Base-by-base conservation (phyloP, 345 rosid genomes). In the Citrus hindsii region DNA sequence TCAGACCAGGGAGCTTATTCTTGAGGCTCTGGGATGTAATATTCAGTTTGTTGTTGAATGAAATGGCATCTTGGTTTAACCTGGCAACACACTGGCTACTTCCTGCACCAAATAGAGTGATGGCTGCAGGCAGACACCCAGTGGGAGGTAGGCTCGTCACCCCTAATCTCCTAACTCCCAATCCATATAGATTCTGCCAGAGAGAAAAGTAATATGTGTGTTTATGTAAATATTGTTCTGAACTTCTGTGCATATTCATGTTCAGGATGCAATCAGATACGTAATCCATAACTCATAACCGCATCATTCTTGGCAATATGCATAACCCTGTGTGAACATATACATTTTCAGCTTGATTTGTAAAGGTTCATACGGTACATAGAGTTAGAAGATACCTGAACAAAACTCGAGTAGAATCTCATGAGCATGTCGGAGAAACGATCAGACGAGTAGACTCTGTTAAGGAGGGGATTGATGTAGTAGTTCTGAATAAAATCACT, bases 401-500 rank as follows among this genome's bases (percentile, higher is more conserved):
- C 87, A 85, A 95, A 93, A 73, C 83, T 64, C 48, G 96, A 81
- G 88, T 90, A 92, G 83, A 89, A 91, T 78, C 79, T 76, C 72
- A 92, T 69, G 83, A 95, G 98, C 79, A 76, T 77, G 72, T 88
- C 90, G 1, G 97, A 84, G 85, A 89, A 93, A 21, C 79, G 90
- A 51, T 89, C 93, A 12, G 88, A 85, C 63, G 96, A 69, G 86
- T 89, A 84, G 64, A 80, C 18, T 80, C 82, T 46, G 67, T 83
- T 89, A 68, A 93, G 87, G 40, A 89, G 65, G 69, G 95, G 94
- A 82, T 88, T 85, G 78, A 95, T 67, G 83, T 93, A 93, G 86
- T 92, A 95, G 84, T 95, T 92, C 88, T 95, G 98, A 83, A 95
- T 80, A 83, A 86, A 93, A 83, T 95, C 98, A 82, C 98, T 93